These are phyloP conservation scores for Crassisporium funariophilum DNA, from an alignment of 768 basidiomycete genomes.

Conservation along the genomic window DNA sequence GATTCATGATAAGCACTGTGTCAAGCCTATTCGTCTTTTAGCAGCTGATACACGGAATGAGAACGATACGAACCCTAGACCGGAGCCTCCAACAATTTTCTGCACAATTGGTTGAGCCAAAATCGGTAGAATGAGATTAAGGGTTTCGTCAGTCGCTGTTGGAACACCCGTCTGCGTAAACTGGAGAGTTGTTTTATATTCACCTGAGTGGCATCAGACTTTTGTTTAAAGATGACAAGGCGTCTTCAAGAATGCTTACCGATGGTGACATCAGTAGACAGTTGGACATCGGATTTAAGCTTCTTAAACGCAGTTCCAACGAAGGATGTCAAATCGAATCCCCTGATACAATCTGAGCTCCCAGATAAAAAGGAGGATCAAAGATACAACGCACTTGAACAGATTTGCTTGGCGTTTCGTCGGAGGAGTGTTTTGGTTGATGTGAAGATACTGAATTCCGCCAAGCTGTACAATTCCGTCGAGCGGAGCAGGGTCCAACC, in stretches of 20 bases:
- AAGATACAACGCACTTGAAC: constrained; percentile 47
- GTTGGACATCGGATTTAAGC: constrained; percentile 59
- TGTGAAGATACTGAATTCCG: constrained; percentile 61
- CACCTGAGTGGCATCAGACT: constrained; percentile 48
- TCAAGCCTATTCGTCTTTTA: constrained; percentile 43
- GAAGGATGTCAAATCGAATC: constrained; percentile 64
- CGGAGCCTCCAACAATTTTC: constrained; percentile 60
- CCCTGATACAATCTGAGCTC: constrained; percentile 33
- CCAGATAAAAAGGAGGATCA: neutral
- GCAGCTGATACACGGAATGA: neutral
- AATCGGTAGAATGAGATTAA: constrained; percentile 66
- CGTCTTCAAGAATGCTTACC: constrained; percentile 34
- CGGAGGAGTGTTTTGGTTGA: constrained; percentile 29
- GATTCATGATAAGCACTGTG: constrained; percentile 61
- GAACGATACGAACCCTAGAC: constrained; percentile 41
- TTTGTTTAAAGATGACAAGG: neutral
- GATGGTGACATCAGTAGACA: constrained; percentile 58
- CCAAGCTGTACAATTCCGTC: constrained; percentile 68
- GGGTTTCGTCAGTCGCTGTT: constrained; percentile 59
- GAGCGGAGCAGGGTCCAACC: constrained; percentile 58
- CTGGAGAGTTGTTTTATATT: constrained; percentile 63
- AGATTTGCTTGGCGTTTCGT: constrained; percentile 45
- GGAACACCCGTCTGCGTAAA: constrained; percentile 60
- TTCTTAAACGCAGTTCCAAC: constrained; percentile 68
- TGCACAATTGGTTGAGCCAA: constrained; percentile 78